Evolutionary conservation across 192 early-diverging fungal species (phyloP), one percentile per base, ranked within the genome.

Genomic region (Coemansia sp.): DNA sequence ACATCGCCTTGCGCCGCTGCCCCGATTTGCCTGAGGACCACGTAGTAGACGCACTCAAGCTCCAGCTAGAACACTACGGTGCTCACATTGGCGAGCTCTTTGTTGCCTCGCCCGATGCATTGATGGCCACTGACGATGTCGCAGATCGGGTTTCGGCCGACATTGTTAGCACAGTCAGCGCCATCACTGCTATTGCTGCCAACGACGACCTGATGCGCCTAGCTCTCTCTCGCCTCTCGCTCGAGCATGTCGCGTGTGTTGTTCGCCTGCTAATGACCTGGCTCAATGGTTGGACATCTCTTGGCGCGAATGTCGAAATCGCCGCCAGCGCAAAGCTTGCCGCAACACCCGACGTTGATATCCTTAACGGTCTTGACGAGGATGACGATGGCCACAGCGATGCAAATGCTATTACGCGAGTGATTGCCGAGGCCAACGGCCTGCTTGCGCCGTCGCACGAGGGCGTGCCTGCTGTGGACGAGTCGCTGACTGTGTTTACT

Each of bases 1-100:
- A 44, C 42, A 77, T 77, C 49, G 73, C 82, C 3, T 59, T 85
- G 55, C 73, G 60, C 13, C 78, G 66, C 57, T 80, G 78, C 59
- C 78, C 82, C 29, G 82, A 85, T 70, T 66, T 85, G 13, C 82
- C 82, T 36, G 82, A 85, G 64, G 51, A 44, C 41, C 82, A 85
- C 6, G 65, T 77, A 15, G 72, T 66, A n/a, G 77, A 75, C 22
- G 75, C 66, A 34, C 65, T 85, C 31, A 66, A 71, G 40, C 77
- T 80, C 70, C 82, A 85, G 63, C 78, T 85, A 16, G 18, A 41
- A 3, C 75, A 80, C 62, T 85, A 80, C 41, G 36, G 41, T 2
- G 61, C 29, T 3, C 51, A 69, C 44, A 59, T 77, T 43, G 75
- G 71, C 51, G 24, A 36, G 20, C 75, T 85, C 66, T 85, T 85